These are phyloP conservation scores for Stachybotrys echinatus DNA, from an alignment of 2,329 filamentous ascomycete species.

Conservation along the genomic window DNA sequence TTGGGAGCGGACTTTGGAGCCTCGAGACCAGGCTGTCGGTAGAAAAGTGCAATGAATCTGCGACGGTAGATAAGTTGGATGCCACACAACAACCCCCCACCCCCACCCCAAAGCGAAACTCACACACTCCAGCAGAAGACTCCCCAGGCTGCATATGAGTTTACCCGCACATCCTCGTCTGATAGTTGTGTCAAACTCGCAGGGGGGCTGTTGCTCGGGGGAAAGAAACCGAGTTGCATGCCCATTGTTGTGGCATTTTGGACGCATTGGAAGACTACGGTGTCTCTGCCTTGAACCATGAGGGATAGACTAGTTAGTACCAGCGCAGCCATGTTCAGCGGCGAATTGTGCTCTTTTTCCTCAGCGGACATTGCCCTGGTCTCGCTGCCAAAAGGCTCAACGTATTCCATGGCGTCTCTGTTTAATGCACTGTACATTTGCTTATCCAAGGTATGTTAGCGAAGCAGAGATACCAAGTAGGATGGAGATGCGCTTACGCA, in stretches of 20 bases:
- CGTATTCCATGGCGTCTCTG: slow-evolving; percentile 8
- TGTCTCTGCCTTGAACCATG: slow-evolving; percentile 27
- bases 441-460: slow-evolving; percentile 11
- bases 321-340: slow-evolving; percentile 22
- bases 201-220: slow-evolving; percentile 4
- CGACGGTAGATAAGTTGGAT: background rate
- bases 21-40: slow-evolving; percentile 26
- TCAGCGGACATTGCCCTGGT: slow-evolving; percentile 19
- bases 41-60: slow-evolving; percentile 26
- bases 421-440: slow-evolving; percentile 30
- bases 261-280: slow-evolving; percentile 23
- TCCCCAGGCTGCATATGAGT: slow-evolving; percentile 21
- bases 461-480: background rate
- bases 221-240: slow-evolving; percentile 22
- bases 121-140: slow-evolving; percentile 33
- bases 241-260: slow-evolving; percentile 22
- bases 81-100: background rate
- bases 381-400: slow-evolving; percentile 15
- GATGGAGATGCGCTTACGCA: slow-evolving; percentile 19
- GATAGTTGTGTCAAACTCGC: slow-evolving; percentile 5
- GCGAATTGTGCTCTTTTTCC: slow-evolving; percentile 13
- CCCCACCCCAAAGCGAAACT: slow-evolving; percentile 6
- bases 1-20: slow-evolving; percentile 14
- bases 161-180: slow-evolving; percentile 5
- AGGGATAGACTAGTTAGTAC: slow-evolving; percentile 26